Percentiles rank a stretch among this genome's conserved stretches.
Conservation (phyloP, 208 protist species). For the Wallacemonas sp. region DNA sequence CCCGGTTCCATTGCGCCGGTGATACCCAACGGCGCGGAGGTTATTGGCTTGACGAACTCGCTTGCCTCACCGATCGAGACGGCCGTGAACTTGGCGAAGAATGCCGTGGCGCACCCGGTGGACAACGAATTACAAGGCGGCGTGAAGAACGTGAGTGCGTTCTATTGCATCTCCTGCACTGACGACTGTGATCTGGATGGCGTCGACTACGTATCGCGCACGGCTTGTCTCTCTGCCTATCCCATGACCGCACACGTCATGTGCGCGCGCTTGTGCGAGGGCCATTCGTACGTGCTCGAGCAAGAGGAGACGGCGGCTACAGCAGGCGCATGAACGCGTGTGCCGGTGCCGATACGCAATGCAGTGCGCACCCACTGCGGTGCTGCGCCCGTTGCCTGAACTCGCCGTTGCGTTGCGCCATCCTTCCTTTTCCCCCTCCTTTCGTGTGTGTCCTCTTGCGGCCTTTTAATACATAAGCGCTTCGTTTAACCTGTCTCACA, state of each 20-base stretch:
- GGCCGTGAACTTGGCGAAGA: slow-evolving; percentile 26
- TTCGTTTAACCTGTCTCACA: slow-evolving; percentile 5
- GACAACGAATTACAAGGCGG: slow-evolving; percentile 76
- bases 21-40: slow-evolving; percentile 74
- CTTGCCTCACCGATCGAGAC: slow-evolving; percentile 54
- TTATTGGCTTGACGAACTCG: slow-evolving; percentile 74
- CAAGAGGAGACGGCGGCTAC: not conserved
- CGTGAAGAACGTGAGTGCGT: slow-evolving; percentile 73
- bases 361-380: no score
- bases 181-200: slow-evolving; percentile 76
- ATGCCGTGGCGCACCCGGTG: slow-evolving; percentile 36
- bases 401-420: not conserved
- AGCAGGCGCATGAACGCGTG: not conserved
- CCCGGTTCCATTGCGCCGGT: slow-evolving; percentile 83
- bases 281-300: slow-evolving; percentile 38
- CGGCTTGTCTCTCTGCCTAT: slow-evolving; percentile 72
- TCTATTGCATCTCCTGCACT: slow-evolving; percentile 84
- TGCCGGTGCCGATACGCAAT: no score
- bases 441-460: no score
- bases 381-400: no score
- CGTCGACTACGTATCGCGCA: slow-evolving; percentile 75
- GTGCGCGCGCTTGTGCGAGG: slow-evolving; percentile 78
- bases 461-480: slow-evolving; percentile 4
- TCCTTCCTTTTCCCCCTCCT: slow-evolving; percentile 22
- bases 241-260: slow-evolving; percentile 76